These are phyloP conservation scores for Vitis rotundifolia DNA, from an alignment of 164 flowering plant genomes.

Conservation along the genomic window DNA sequence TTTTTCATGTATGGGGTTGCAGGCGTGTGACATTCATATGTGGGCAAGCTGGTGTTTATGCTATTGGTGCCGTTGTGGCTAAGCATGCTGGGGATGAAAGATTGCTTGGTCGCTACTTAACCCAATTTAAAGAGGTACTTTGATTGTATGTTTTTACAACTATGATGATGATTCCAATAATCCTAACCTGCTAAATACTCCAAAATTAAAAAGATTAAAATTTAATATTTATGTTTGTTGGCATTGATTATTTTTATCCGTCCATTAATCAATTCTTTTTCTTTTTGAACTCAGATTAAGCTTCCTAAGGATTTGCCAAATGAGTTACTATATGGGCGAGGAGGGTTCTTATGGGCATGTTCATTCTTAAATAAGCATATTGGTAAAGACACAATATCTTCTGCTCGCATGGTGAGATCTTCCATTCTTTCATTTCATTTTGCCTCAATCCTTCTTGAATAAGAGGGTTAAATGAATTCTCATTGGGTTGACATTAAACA, in stretches of 20 bases:
- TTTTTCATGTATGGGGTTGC: not conserved
- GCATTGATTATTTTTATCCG: no score
- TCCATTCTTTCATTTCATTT: not conserved
- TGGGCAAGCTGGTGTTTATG: constrained; percentile 84
- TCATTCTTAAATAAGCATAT: constrained; percentile 33
- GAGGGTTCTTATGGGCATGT: constrained; percentile 30
- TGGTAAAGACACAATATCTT: constrained; percentile 26
- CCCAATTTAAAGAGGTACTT: constrained; percentile 59
- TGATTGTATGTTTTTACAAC: not conserved
- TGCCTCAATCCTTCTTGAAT: no score
- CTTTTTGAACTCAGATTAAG: no score
- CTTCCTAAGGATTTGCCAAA: no score
- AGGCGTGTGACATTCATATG: constrained; percentile 72
- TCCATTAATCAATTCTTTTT: no score
- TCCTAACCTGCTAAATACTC: not conserved
- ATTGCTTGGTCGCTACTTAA: constrained; percentile 42
- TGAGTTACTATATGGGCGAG: no score
- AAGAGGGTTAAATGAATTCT: no score
- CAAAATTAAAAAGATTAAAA: no score
- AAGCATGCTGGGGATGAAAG: constrained; percentile 45
- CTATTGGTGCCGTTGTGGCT: constrained; percentile 82
- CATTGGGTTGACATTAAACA: no score
- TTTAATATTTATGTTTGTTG: no score
- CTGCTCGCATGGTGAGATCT: constrained; percentile 19
- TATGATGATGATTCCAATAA: not conserved